Evolutionary conservation across 1,284 basidiomycete genomes (phyloP).

Genomic region (Cutaneotrichosporon sp.): DNA sequence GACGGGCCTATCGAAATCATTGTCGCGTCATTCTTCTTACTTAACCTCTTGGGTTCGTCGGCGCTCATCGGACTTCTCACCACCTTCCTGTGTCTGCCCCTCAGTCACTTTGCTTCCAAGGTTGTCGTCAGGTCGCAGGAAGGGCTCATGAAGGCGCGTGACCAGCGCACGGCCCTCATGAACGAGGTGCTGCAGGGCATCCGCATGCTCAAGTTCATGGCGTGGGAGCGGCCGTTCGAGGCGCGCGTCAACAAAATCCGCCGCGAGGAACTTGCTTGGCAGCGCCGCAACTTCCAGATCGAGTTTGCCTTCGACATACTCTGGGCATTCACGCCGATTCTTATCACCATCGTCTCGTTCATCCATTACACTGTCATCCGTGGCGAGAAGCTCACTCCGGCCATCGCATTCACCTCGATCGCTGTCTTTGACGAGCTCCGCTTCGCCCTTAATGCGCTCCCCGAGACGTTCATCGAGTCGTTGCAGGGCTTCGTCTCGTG

Average conservation of each 20-base stretch:
- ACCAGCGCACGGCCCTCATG: slow-evolving; percentile 86
- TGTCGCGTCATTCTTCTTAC: slow-evolving; percentile 74
- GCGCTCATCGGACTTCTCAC: slow-evolving; percentile 76
- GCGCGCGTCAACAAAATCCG: slow-evolving; percentile 69
- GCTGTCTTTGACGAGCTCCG: slow-evolving; percentile 81
- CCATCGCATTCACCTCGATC: slow-evolving; percentile 72
- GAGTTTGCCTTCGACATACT: slow-evolving; percentile 79
- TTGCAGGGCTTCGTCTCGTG: slow-evolving; percentile 80
- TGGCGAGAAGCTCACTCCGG: slow-evolving; percentile 69
- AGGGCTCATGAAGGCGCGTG: slow-evolving; percentile 85
- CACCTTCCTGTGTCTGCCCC: slow-evolving; percentile 75
- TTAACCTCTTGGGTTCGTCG: slow-evolving; percentile 69
- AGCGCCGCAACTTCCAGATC: slow-evolving; percentile 79
- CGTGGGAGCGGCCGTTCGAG: slow-evolving; percentile 91
- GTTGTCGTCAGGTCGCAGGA: slow-evolving; percentile 80
- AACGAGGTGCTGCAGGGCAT: slow-evolving; percentile 89
- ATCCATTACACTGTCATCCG: slow-evolving; percentile 64
- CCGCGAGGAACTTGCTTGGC: slow-evolving; percentile 75
- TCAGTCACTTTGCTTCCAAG: slow-evolving; percentile 84
- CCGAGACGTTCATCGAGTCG: slow-evolving; percentile 84
- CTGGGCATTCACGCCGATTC: slow-evolving; percentile 59
- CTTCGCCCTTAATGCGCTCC: slow-evolving; percentile 69
- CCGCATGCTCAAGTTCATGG: slow-evolving; percentile 96
- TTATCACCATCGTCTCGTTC: slow-evolving; percentile 53
- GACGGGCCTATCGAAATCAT: slow-evolving; percentile 84